Percentiles rank a stretch among this genome's conserved stretches.
Evolutionary conservation across 1,284 basidiomycete species (phyloP).

Genomic region (Ceratobasidium sp.): DNA sequence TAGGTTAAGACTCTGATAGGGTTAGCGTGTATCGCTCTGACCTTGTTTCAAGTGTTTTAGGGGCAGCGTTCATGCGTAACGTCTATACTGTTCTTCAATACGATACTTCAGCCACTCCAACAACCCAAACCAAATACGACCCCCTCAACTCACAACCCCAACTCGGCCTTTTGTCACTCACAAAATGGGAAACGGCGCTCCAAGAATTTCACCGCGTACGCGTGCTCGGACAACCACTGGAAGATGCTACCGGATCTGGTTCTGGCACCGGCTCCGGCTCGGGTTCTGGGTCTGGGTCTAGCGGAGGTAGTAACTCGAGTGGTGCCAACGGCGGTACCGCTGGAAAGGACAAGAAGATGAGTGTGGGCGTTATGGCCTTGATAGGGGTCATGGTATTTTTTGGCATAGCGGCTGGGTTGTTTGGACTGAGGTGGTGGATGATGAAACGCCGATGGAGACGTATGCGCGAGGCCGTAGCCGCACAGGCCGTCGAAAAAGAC

Average conservation of each 20-base stretch:
- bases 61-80: slow-evolving; percentile 48
- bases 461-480: slow-evolving; percentile 12
- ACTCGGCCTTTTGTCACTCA: slow-evolving; percentile 48
- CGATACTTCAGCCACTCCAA: slow-evolving; percentile 26
- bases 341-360: slow-evolving; percentile 38
- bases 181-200: slow-evolving; percentile 43
- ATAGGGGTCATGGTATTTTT: slow-evolving; percentile 43
- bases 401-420: slow-evolving; percentile 31
- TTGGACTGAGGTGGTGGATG: slow-evolving; percentile 40
- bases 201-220: slow-evolving; percentile 48
- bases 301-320: not conserved
- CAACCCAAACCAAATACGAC: slow-evolving; percentile 7
- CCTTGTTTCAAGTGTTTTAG: slow-evolving; percentile 42
- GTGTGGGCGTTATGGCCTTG: slow-evolving; percentile 40
- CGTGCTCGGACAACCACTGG: slow-evolving; percentile 38
- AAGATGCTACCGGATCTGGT: not conserved
- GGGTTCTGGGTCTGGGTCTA: slow-evolving; percentile 16
- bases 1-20: slow-evolving; percentile 18
- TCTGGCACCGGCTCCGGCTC: not conserved
- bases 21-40: too few relatives aligned
- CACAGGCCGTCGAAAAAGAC: not conserved
- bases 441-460: slow-evolving; percentile 40
- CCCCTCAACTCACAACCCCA: slow-evolving; percentile 22
- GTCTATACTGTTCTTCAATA: slow-evolving; percentile 49
- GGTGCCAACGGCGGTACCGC: not conserved